Base-by-base conservation (phyloP, 2,329 filamentous ascomycete species). In the Scedosporium minutisporum region DNA sequence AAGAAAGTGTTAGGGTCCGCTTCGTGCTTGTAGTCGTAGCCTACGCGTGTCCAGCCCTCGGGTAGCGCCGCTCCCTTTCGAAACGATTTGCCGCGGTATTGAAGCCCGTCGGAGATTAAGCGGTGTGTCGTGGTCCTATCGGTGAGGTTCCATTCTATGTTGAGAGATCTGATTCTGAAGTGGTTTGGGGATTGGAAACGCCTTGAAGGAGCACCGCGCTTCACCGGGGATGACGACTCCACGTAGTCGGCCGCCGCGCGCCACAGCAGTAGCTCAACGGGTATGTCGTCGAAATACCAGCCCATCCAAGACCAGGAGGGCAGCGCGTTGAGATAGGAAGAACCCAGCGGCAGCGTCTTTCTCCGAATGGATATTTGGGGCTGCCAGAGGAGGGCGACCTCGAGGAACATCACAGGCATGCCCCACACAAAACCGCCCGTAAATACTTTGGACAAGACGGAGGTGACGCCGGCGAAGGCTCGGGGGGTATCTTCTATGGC, bases 261-360 rank as follows among this genome's bases (percentile, higher is more conserved):
- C 77, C 77, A 79, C 10, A 79, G 68, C 5, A 68, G 70, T 63
- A 78, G 65, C 61, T 79, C 77, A 14, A 76, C 74, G 5, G 76
- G 72, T 14, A 78, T 70, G 29, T 73, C 75, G 63, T 79, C 77
- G 62, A 76, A 77, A 73, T 76, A 78, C 77, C 77, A 79, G 23
- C 77, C 77, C 73, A 79, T 75, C 77, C 77, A 79, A 33, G 76
- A 77, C 77, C 77, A 79, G 3, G 75, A 77, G 0, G 77, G 77
- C 5, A 79, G 68, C 4, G 64, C 61, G n/a, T 64, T 61, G 14
- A 58, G 59, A 6, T 51, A 29, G 5, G 62, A 51, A n/a, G 57
- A 51, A 7, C 44, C 57, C 6, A 60, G n/a, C 1, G 57, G 57
- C 42, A 66, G 61, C 5, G 62, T 55, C 29, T 64, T 63, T 18